Evolutionary conservation across 106 monocot species (phyloP), one percentile per base, ranked within the genome.

Genomic region (Posidonia australis): DNA sequence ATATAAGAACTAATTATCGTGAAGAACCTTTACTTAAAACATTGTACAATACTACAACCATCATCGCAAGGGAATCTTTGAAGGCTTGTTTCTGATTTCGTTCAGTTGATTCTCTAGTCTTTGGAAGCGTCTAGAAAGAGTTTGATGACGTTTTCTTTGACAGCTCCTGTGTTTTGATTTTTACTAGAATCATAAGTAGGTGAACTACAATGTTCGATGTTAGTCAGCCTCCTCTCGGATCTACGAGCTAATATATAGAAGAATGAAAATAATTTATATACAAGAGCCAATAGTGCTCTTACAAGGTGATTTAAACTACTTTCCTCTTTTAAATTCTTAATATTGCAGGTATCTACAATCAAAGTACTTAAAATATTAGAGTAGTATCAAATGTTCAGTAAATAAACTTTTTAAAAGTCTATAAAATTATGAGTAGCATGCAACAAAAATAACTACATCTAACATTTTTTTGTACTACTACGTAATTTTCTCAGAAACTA

Each of bases 121-220:
- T 65, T 88, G 74, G 27, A 92, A 85, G 22, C 92, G 84, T 27
- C 80, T 57, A 82, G 44, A 54, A 82, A 92, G 31, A 80, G 85
- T 58, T 63, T 75, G 36, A 98, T 49, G 26, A 44, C 20, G 23
- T 78, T 69, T 60, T 70, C 76, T 46, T 67, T 72, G 9, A 61
- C 61, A 56, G 65, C 25, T 51, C 73, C 75, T 11, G 20, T 59
- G 25, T 63, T 32, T 6, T 48, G 62, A 66, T 60, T 49, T 1
- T 43, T 49, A 36, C 13, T 29, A 16, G 46, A 25, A 62, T 58
- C 10, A 25, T 46, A 26, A 22, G n/a, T 44, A 19, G 44, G 36
- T 28, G 51, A 25, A 26, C 72, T 65, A 44, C 69, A 78, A 18
- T 66, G 78, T 54, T 59, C 67, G 10, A 77, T 31, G 51, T 74